Base-by-base conservation (phyloP, 768 basidiomycete genomes). In the Russula sp. region DNA sequence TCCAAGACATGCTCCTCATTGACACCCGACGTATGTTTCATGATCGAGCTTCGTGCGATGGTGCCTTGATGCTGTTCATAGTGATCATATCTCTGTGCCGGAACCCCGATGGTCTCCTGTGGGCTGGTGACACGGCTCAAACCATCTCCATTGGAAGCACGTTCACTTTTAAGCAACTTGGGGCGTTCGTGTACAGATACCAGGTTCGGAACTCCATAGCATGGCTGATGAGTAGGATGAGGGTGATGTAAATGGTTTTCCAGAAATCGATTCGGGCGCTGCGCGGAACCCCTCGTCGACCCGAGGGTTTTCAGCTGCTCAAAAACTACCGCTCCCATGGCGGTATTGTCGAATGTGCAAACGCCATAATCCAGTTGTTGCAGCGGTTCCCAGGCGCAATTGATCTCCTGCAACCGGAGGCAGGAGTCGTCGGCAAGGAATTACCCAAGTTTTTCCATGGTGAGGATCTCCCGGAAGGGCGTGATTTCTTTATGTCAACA, bases 71-170 rank as follows among this genome's bases (percentile, higher is more conserved):
- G n/a, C 3, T 20, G 11, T 10, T 9, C 39, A 9, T 59, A 89
- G 88, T 90, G 4, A 70, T 90, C 43, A 74, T 86, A 35, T 74
- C 75, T 0, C 68, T 90, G n/a, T 88, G 85, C 63, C 71, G 71
- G 11, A 88, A 88, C 66, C 78, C 81, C 0, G 74, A 86, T 54
- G 87, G 88, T 0, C 71, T 88, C 20, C 86, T 90, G 64, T 89
- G 86, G 85, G 88, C 87, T 1, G 88, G 89, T 0, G 88, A 90
- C 68, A 89, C 88, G 0, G 87, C 88, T 0, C 88, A 90, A 65
- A 86, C 88, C 0, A 90, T 90, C 42, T 83, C 86, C 0, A 79
- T 81, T 0, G 88, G 88, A 2, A 87, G 85, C 63, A 79, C 85
- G 0, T 90, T 90, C 66, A 74, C 83, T 10, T 90, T 90, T 68